Base-by-base conservation (phyloP, 2,329 filamentous ascomycete genomes). In the Dothistroma pini region DNA sequence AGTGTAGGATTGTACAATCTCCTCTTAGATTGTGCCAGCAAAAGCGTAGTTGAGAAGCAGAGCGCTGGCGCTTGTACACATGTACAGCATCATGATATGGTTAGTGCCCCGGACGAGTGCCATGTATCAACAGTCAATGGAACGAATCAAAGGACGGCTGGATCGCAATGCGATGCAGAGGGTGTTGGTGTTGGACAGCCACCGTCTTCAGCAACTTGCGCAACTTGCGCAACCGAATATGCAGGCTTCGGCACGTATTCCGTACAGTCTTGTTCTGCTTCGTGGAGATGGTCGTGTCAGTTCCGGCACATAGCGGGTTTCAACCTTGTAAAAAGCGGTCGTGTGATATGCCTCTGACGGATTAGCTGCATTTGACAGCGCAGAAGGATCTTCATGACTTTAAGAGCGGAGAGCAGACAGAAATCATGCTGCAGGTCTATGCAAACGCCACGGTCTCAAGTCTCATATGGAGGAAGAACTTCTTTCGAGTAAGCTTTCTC, bases 1-100 rank as follows among this genome's bases (percentile, higher is more conserved):
- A 47, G 44, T 19, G 31, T 31, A 44, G 53, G 31, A 53, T 22
- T 62, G 59, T 62, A 58, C 49, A 55, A 19, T 62, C 59, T 62
- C 59, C 56, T 55, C 59, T 62, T 62, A 44, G 50, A 21, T 47
- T 53, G 54, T 16, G 29, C 25, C 22, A 11, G 11, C 19, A 32
- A 19, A 47, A 56, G 34, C 35, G 34, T 47, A 49, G 54, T 49
- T 34, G 54, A 21, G 10, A 57, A 52, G 58, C 54, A 56, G 52
- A 19, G 58, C 54, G 56, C 38, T 22, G 47, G 34, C 34, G 54
- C 47, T 22, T 49, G 54, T 56, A 56, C 8, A 35, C n/a, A n/a
- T 51, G 29, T 51, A n/a, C 21, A 44, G 12, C 41, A 44, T 44
- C 41, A 44, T 44, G 41, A 44, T 44, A 44, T 44, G n/a, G n/a